A percentile compares a stretch with the other conserved stretches of the same genome.
Conservation (phyloP, 2,329 filamentous ascomycete genomes). For the Aspergillus ochraceus region DNA sequence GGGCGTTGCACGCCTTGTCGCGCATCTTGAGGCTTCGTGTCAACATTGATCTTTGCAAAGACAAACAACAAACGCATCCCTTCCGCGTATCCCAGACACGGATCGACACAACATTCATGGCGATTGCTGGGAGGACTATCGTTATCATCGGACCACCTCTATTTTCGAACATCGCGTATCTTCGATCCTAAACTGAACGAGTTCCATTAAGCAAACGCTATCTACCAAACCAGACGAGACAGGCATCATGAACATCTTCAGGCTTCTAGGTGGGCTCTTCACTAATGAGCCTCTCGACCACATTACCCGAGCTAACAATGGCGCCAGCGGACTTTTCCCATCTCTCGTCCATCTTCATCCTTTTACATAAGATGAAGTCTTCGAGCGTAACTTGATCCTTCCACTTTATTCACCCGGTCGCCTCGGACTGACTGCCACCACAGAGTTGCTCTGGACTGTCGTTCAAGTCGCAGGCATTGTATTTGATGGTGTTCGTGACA, state of each 20-base stretch:
- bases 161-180: not conserved
- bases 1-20: constrained; percentile 12
- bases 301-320: constrained; percentile 14
- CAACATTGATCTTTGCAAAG: constrained; percentile 29
- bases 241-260: constrained; percentile 67
- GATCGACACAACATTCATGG: constrained; percentile 7
- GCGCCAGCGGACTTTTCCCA: constrained; percentile 86
- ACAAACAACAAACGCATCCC: not conserved
- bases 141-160: not conserved
- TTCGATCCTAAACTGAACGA: not conserved
- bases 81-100: not conserved
- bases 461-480: constrained; percentile 96
- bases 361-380: constrained; percentile 94
- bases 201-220: not conserved
- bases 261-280: constrained; percentile 58
- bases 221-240: not conserved
- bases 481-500: constrained; percentile 89
- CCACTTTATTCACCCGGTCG: not conserved
- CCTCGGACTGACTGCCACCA: constrained; percentile 11
- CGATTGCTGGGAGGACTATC: not conserved
- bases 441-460: constrained; percentile 97
- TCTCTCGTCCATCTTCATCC: constrained; percentile 86
- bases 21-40: constrained; percentile 40
- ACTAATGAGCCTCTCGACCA: not conserved
- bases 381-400: constrained; percentile 67